phyloP scores from a whole-genome alignment of 306 rosid genomes.

The Boehmeria nivea region DNA sequence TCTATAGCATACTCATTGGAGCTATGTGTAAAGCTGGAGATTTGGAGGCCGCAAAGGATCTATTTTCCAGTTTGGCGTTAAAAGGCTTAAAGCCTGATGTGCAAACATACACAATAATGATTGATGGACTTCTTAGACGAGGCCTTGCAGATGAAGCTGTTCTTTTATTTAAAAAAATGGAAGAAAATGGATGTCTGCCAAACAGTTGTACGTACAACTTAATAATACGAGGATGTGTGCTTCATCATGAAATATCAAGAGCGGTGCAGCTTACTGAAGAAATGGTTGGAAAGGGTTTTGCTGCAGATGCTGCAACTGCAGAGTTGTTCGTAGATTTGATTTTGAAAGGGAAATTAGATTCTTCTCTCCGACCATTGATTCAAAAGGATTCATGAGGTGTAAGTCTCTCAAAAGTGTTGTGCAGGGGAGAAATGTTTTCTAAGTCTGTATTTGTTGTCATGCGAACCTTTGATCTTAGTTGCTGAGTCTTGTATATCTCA shows the following conservation, averaged over 20 bases:
- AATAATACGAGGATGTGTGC: neutral
- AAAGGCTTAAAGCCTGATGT: conserved; percentile 16
- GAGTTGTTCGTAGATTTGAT: neutral
- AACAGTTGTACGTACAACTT: neutral
- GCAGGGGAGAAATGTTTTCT: too few species aligned
- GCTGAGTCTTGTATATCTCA: too few species aligned
- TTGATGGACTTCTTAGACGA: neutral
- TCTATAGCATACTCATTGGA: too few species aligned
- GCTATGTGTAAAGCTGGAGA: too few species aligned
- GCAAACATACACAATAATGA: conserved; percentile 6
- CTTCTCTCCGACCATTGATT: too few species aligned
- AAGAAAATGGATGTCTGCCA: conserved; percentile 12
- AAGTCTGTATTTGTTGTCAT: too few species aligned
- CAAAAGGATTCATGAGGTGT: too few species aligned
- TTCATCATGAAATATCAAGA: neutral
- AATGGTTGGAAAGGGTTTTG: neutral
- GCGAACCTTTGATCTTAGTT: too few species aligned
- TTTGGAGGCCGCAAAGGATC: conserved; percentile 14
- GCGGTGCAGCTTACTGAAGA: neutral
- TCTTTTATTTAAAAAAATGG: neutral
- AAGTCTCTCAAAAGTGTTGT: too few species aligned
- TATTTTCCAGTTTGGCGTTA: neutral
- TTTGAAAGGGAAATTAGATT: neutral
- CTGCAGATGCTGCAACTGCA: neutral
- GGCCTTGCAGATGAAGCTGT: neutral